Evolutionary conservation across 2,329 filamentous ascomycete species (phyloP).

Genomic region (Colletotrichum sp.): DNA sequence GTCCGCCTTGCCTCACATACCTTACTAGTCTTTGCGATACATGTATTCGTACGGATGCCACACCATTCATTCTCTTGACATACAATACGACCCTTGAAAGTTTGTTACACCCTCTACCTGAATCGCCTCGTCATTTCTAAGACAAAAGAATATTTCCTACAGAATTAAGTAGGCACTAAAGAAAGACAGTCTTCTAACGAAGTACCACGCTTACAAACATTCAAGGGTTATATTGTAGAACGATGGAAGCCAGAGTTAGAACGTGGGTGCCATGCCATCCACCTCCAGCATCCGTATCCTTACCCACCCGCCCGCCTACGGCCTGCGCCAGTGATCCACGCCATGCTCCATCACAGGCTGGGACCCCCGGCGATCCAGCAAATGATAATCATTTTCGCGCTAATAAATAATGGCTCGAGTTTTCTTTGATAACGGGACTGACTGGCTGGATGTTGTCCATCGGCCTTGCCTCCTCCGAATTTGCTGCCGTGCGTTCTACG

Average conservation of each 20-base stretch:
- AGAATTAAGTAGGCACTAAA: too few species aligned
- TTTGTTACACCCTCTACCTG: too few species aligned
- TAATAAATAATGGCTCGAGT: slow-evolving; percentile 19
- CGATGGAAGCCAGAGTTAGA: background rate
- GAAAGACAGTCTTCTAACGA: too few species aligned
- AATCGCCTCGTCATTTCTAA: too few species aligned
- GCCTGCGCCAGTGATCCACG: background rate
- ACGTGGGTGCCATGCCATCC: background rate
- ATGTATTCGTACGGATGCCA: background rate
- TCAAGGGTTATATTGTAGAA: too few species aligned
- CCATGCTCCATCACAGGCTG: background rate
- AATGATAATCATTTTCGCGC: slow-evolving; percentile 20
- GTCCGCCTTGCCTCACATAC: background rate
- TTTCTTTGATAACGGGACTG: slow-evolving; percentile 16
- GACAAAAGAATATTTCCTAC: too few species aligned
- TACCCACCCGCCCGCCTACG: background rate
- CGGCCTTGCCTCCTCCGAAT: background rate
- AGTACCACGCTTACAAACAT: too few species aligned
- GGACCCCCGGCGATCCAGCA: slow-evolving; percentile 12
- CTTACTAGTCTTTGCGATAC: background rate
- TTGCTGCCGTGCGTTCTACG: background rate
- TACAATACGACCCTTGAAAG: too few species aligned
- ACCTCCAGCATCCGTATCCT: background rate
- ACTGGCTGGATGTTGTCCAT: background rate
- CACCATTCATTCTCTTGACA: background rate